phyloP scores from a whole-genome alignment of 2,329 filamentous ascomycete species.

The Pseudogymnoascus sp. region DNA sequence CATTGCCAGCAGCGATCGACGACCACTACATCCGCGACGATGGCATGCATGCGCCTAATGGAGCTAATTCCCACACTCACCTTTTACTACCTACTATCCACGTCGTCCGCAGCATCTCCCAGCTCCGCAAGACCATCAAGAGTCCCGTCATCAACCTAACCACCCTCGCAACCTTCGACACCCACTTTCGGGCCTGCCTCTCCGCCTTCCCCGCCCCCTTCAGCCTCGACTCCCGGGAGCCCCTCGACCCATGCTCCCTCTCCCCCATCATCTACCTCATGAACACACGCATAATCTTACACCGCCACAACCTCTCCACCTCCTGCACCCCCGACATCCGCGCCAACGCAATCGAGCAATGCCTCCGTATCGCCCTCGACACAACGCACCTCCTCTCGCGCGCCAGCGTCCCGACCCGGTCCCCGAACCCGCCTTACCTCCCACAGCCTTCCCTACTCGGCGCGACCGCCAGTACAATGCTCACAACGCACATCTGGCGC shows the following conservation, averaged over 20 bases:
- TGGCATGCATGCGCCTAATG: slow-evolving; percentile 44
- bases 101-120: slow-evolving; percentile 68
- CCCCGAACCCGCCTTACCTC: slow-evolving; percentile 16
- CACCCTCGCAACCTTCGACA: slow-evolving; percentile 70
- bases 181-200: slow-evolving; percentile 68
- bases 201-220: slow-evolving; percentile 67
- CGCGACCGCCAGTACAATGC: slow-evolving; percentile 52
- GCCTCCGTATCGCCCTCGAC: slow-evolving; percentile 64
- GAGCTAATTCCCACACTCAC: slow-evolving; percentile 51
- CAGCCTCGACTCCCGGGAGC: slow-evolving; percentile 55
- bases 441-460: slow-evolving; percentile 26
- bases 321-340: slow-evolving; percentile 58
- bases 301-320: slow-evolving; percentile 80
- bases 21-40: slow-evolving; percentile 64
- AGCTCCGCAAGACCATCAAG: slow-evolving; percentile 62
- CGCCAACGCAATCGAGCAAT: slow-evolving; percentile 65
- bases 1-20: slow-evolving; percentile 69
- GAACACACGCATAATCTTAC: slow-evolving; percentile 73
- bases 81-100: slow-evolving; percentile 73
- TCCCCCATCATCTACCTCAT: slow-evolving; percentile 71
- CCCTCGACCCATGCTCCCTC: slow-evolving; percentile 66
- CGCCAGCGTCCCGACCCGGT: slow-evolving; percentile 40
- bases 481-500: slow-evolving; percentile 81
- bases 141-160: slow-evolving; percentile 56
- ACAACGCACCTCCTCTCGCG: slow-evolving; percentile 70